Evolutionary conservation across 2,329 filamentous ascomycete genomes (phyloP).

Genomic region (Aspergillus felis): DNA sequence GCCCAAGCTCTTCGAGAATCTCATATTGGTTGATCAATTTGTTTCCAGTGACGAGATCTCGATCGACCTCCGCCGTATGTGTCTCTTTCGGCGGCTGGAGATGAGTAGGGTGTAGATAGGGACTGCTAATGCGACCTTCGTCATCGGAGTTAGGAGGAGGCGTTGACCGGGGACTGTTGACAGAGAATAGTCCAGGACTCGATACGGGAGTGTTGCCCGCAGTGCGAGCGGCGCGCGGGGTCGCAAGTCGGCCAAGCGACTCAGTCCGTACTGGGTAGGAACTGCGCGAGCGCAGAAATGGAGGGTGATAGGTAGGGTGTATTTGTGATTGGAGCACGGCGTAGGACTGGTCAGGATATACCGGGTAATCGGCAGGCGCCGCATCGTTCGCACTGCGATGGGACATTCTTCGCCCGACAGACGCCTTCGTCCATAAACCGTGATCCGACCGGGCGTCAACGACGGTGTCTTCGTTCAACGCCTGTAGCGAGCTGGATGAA

Average conservation of each 20-base stretch:
- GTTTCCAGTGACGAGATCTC: constrained; percentile 81
- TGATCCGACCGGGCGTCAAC: constrained; percentile 34
- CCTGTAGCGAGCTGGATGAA: constrained; percentile 41
- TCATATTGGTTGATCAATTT: constrained; percentile 98
- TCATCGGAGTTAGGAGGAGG: constrained; percentile 35
- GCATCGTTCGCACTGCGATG: constrained; percentile 23
- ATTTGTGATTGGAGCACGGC: constrained; percentile 43
- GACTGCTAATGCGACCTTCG: constrained; percentile 47
- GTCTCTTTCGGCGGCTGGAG: constrained; percentile 76
- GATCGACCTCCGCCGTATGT: constrained; percentile 85
- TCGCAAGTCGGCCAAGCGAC: constrained; percentile 14
- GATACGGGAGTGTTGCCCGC: constrained; percentile 46
- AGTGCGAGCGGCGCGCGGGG: constrained; percentile 34
- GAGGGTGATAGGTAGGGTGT: constrained; percentile 38
- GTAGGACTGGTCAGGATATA: constrained; percentile 49
- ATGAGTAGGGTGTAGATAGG: constrained; percentile 67
- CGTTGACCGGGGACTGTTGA: constrained; percentile 29
- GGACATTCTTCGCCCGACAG: constrained; percentile 25
- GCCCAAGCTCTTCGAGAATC: constrained; percentile 91
- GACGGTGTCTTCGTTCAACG: constrained; percentile 37
- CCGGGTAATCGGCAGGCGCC: constrained; percentile 34
- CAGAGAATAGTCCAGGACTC: constrained; percentile 45
- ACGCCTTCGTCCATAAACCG: constrained; percentile 18
- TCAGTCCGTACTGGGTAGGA: constrained; percentile 42
- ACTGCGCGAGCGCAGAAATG: constrained; percentile 39